Evolutionary conservation across 192 early-diverging fungal genomes (phyloP).

Genomic region (Pecoramyces ruminantium): DNA sequence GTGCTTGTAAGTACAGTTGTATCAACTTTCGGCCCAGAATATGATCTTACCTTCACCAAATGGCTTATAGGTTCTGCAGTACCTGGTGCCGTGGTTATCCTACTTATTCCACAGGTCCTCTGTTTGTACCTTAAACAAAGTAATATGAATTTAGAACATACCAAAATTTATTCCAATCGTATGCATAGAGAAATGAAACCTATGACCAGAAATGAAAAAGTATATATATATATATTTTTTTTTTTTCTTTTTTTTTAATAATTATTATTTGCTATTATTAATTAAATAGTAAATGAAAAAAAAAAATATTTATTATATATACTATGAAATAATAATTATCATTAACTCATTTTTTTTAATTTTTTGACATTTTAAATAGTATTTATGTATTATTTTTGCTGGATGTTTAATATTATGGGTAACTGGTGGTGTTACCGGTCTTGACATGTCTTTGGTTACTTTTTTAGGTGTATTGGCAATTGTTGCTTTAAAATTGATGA

Average conservation of each 20-base stretch:
- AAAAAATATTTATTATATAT: too few species aligned
- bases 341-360: too few species aligned
- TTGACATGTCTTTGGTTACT: conserved; percentile 53
- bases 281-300: too few species aligned
- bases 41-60: conserved; percentile 5
- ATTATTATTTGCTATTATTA: too few species aligned
- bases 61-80: neutral
- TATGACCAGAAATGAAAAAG: conserved; percentile 8
- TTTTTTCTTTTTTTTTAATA: too few species aligned
- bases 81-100: neutral
- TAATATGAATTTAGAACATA: neutral
- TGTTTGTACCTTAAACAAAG: neutral
- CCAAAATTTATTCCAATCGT: conserved; percentile 4
- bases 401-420: conserved; percentile 43
- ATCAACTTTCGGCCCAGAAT: conserved; percentile 1
- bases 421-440: conserved; percentile 26
- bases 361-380: neutral
- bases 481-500: conserved; percentile 32
- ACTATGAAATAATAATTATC: too few species aligned
- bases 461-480: conserved; percentile 37
- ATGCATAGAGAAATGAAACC: conserved; percentile 6
- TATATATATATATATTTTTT: too few species aligned
- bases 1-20: conserved; percentile 50
- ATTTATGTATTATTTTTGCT: conserved; percentile 27
- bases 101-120: neutral